Evolutionary conservation across 495 filamentous ascomycete species (phyloP).

Genomic region (Ramalina intermedia): DNA sequence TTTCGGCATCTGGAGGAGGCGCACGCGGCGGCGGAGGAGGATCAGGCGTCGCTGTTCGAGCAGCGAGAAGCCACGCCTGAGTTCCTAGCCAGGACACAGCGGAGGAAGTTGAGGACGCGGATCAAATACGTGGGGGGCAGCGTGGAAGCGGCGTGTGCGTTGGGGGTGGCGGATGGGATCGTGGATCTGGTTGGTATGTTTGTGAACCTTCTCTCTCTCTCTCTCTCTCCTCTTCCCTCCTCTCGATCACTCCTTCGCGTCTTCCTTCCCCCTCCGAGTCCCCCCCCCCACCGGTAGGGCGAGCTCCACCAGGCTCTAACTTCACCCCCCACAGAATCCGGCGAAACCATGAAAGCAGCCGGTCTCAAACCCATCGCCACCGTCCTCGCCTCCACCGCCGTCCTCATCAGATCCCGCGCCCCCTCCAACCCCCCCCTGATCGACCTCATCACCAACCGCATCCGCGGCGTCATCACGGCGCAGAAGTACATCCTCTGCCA

Average conservation of each 20-base stretch:
- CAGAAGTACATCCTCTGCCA: constrained; percentile 90
- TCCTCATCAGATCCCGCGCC: constrained; percentile 81
- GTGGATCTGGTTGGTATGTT: constrained; percentile 87
- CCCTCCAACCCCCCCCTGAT: constrained; percentile 69
- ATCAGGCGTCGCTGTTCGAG: not conserved
- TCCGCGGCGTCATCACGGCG: constrained; percentile 88
- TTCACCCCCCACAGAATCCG: constrained; percentile 81
- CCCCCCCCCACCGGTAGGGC: too few relatives aligned
- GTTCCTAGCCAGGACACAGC: constrained; percentile 23
- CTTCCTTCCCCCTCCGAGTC: too few relatives aligned
- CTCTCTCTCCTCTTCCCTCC: not conserved
- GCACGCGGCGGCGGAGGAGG: not conserved
- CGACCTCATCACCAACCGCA: constrained; percentile 65
- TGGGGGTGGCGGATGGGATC: constrained; percentile 92
- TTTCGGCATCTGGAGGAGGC: constrained; percentile 59
- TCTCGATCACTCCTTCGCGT: too few relatives aligned
- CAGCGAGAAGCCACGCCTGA: not conserved
- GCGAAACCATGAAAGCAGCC: constrained; percentile 94
- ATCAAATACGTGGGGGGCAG: constrained; percentile 90
- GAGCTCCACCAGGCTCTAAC: too few relatives aligned
- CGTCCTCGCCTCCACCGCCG: constrained; percentile 69
- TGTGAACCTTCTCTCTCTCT: constrained; percentile 1
- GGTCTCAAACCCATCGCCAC: constrained; percentile 95
- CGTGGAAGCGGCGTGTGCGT: constrained; percentile 89
- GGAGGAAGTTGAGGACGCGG: constrained; percentile 50